These are phyloP conservation scores for Chaetoceros tenuissimus DNA, from an alignment of 108 stramenopile genomes.

Conservation along the genomic window DNA sequence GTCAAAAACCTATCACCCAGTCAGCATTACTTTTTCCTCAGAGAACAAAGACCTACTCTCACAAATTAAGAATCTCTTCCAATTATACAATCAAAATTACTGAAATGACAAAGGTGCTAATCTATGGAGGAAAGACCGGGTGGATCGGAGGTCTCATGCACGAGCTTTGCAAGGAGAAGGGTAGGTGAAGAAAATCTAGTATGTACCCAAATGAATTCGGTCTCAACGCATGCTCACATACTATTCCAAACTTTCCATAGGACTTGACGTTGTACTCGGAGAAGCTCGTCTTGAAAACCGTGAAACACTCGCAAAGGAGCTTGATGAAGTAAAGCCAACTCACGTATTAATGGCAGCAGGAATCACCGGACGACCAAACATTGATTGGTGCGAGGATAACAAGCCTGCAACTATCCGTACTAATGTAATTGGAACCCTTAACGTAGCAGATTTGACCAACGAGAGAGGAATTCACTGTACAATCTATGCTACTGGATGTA, in stretches of 20 bases:
- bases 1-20: too few species aligned
- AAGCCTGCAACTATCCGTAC: conserved; percentile 93
- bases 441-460: conserved; percentile 87
- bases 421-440: conserved; percentile 97
- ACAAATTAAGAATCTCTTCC: too few species aligned
- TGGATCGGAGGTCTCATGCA: conserved; percentile 95
- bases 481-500: conserved; percentile 98
- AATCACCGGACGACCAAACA: conserved; percentile 99
- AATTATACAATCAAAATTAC: conserved; percentile 2
- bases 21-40: too few species aligned
- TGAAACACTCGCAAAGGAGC: conserved; percentile 75
- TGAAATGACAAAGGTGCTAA: conserved; percentile 69
- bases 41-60: too few species aligned
- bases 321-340: conserved; percentile 87
- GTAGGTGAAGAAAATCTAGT: too few species aligned
- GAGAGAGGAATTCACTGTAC: conserved; percentile 91
- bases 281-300: conserved; percentile 91
- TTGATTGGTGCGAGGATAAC: conserved; percentile 99
- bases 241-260: too few species aligned
- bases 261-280: conserved; percentile 78
- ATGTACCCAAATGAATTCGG: too few species aligned
- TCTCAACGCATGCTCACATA: too few species aligned
- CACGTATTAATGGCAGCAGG: conserved; percentile 97
- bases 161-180: conserved; percentile 58
- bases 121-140: conserved; percentile 95